These are phyloP conservation scores for Lithospermum erythrorhizon DNA, from an alignment of 257 asterid genomes.

Conservation along the genomic window DNA sequence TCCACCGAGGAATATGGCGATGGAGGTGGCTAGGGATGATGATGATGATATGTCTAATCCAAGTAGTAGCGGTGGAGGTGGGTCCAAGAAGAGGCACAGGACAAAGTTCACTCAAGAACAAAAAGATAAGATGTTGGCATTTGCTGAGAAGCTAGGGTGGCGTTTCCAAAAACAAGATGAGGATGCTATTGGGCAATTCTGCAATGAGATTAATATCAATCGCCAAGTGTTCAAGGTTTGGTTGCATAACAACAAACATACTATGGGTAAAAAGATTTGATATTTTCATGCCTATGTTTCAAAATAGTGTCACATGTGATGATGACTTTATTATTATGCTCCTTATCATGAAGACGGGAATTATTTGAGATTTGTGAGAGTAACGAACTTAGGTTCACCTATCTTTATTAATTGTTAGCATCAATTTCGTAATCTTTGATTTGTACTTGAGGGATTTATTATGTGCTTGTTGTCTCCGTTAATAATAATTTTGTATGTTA, in stretches of 20 bases:
- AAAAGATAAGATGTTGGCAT: conserved; percentile 38
- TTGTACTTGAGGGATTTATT: too few species aligned
- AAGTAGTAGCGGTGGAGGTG: conserved; percentile 32
- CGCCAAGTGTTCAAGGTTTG: conserved; percentile 58
- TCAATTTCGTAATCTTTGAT: too few species aligned
- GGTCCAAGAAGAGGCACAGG: conserved; percentile 33
- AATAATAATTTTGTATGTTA: too few species aligned
- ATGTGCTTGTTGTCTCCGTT: too few species aligned
- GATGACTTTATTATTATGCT: neutral
- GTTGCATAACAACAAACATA: conserved; percentile 64
- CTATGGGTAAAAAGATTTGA: conserved; percentile 40
- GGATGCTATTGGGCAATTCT: conserved; percentile 34
- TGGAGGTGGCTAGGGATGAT: conserved; percentile 10
- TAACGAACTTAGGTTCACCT: too few species aligned
- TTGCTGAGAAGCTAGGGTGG: conserved; percentile 48
- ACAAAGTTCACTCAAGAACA: conserved; percentile 47
- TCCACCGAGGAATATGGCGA: neutral
- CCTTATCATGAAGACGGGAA: too few species aligned
- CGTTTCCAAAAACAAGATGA: conserved; percentile 44
- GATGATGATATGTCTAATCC: conserved; percentile 38
- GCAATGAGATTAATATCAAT: conserved; percentile 39
- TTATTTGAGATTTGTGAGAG: too few species aligned
- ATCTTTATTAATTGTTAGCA: too few species aligned
- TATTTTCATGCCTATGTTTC: neutral
- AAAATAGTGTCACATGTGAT: neutral